Evolutionary conservation across 495 filamentous ascomycete genomes (phyloP).

Genomic region (Pseudomonodictys pantanalensis): DNA sequence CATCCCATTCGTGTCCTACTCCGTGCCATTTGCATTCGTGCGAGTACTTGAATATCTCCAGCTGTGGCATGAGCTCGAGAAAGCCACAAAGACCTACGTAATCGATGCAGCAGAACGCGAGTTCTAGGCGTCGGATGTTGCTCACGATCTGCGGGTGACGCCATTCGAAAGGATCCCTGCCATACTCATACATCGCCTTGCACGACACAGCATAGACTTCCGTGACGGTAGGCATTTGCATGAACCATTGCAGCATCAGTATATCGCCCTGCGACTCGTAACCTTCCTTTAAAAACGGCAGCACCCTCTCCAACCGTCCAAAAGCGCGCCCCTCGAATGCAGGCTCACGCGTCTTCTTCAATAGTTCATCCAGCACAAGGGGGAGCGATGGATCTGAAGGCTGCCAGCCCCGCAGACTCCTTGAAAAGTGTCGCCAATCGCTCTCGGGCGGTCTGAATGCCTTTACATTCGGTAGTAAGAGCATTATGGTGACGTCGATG

Average conservation of each 20-base stretch:
- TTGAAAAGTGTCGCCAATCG: no score
- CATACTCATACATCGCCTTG: neutral
- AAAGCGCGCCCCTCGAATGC: no score
- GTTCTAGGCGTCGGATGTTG: neutral
- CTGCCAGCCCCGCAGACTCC: no score
- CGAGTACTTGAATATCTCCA: neutral
- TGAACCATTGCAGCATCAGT: neutral
- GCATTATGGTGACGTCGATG: no score
- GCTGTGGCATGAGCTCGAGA: neutral
- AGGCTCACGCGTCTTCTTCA: no score
- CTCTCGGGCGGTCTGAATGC: no score
- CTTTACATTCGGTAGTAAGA: no score
- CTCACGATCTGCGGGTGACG: neutral
- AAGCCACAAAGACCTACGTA: neutral
- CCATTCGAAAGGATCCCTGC: neutral
- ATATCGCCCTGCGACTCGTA: no score
- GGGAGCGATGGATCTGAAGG: no score
- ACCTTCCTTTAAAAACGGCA: no score
- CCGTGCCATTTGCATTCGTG: neutral
- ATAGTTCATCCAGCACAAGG: no score
- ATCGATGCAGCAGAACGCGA: conserved; percentile 5
- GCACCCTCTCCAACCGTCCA: no score
- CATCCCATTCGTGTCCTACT: neutral
- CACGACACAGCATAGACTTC: neutral
- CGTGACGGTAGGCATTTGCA: neutral